Conservation (phyloP, 202 grass and related monocot species). For the Eragrostis tef region DNA sequence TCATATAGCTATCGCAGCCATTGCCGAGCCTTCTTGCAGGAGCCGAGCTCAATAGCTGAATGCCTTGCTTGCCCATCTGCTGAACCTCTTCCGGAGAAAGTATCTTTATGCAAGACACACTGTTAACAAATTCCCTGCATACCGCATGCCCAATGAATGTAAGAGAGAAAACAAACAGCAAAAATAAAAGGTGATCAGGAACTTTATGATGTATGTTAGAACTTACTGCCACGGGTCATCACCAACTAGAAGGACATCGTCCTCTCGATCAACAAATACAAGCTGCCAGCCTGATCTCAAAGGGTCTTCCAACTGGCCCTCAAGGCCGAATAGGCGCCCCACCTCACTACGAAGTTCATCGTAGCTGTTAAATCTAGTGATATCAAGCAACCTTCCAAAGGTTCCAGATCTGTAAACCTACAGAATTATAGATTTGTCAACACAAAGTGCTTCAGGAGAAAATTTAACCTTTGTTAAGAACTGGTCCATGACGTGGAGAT, state of each 20-base stretch:
- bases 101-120: conserved; percentile 93
- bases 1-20: conserved; percentile 67
- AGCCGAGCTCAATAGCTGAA: conserved; percentile 61
- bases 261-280: conserved; percentile 94
- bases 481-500: conserved; percentile 2
- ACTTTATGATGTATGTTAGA: not conserved
- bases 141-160: conserved; percentile 1
- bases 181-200: conserved; percentile 2
- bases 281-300: conserved; percentile 99
- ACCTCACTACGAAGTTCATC: conserved; percentile 77
- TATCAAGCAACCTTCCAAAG: conserved; percentile 74
- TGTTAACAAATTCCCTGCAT: conserved; percentile 92
- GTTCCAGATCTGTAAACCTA: conserved; percentile 85
- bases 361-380: conserved; percentile 89
- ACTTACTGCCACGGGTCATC: conserved; percentile 99
- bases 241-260: conserved; percentile 90
- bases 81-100: conserved; percentile 85
- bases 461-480: conserved; percentile 9
- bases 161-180: not conserved
- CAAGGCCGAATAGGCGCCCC: conserved; percentile 84
- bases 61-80: conserved; percentile 80
- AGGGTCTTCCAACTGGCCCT: conserved; percentile 89
- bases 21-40: conserved; percentile 62
- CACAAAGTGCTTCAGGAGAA: conserved; percentile 29
- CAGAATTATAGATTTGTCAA: conserved; percentile 13